These are phyloP conservation scores for Clathrospora elynae DNA, from an alignment of 2,329 filamentous ascomycete genomes.

Conservation along the genomic window DNA sequence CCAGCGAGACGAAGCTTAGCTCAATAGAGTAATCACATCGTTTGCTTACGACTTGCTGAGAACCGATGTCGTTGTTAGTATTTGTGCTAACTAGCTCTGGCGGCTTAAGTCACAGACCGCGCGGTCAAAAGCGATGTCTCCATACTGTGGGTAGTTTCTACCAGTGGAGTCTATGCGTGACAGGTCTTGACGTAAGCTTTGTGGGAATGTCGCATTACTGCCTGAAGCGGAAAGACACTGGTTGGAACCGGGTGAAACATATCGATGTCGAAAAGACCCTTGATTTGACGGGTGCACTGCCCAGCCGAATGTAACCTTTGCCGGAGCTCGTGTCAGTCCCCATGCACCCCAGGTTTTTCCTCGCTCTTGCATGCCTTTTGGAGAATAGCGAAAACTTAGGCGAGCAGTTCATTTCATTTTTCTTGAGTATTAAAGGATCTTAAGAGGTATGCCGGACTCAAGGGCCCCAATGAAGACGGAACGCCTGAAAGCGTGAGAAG, in stretches of 20 bases:
- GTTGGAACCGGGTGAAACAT: slow-evolving; percentile 1
- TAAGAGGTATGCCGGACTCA: too few relatives aligned
- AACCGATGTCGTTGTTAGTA: too few relatives aligned
- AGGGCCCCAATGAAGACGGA: slow-evolving; percentile 8
- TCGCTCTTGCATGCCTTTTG: slow-evolving; percentile 1
- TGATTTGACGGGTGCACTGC: slow-evolving; percentile 6
- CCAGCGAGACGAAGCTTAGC: too few relatives aligned
- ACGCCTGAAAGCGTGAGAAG: background rate
- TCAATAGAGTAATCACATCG: too few relatives aligned
- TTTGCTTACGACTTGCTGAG: too few relatives aligned
- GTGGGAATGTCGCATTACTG: background rate
- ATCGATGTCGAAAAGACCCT: background rate
- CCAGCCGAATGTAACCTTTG: slow-evolving; percentile 10
- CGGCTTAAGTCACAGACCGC: too few relatives aligned
- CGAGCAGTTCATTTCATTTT: background rate
- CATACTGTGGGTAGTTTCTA: too few relatives aligned
- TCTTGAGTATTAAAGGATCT: too few relatives aligned
- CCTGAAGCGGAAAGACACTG: background rate
- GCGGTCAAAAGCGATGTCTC: too few relatives aligned
- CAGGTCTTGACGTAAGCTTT: slow-evolving; percentile 4
- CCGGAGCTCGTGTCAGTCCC: slow-evolving; percentile 3
- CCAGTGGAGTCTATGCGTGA: background rate
- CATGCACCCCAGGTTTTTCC: slow-evolving; percentile 1
- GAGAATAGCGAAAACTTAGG: background rate
- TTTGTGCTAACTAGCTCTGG: too few relatives aligned